Evolutionary conservation across 305 asterid genomes (phyloP), one percentile per base, ranked within the genome.

Genomic region (Striga hermonthica): DNA sequence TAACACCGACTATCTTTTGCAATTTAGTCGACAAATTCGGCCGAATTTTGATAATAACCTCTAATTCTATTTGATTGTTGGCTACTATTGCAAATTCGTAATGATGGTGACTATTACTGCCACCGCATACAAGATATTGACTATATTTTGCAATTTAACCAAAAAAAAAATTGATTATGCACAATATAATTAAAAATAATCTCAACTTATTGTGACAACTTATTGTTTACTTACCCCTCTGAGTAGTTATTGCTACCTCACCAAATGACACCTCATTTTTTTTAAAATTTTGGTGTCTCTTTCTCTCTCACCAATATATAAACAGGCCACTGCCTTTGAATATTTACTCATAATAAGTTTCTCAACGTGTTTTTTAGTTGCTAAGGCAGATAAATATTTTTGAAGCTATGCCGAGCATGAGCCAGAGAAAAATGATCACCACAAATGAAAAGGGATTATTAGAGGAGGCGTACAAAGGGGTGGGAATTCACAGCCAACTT

Each of bases 401-500:
- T 14, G 0, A 1, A 56, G 31, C 14, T 31, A 71, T 66, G 75
- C 53, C 77, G 1, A 70, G 65, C 10, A 71, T 76, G 80, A 85
- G 74, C 65, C 65, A 56, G 49, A 71, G 37, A 8, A 28, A 12
- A 38, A 28, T 11, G 58, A 54, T 2, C 68, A 55, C 47, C 65
- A 58, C 31, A 59, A 60, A 40, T 31, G 65, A 55, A 7, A 48
- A 71, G 7, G 69, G 73, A 0, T 53, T 53, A 0, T 53, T 53
- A 2, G 76, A 70, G 37, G 78, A 82, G 10, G 40, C 35, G 38
- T 74, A 72, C 60, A 64, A 61, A 44, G 87, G 83, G 0, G 80
- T 87, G 3, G 86, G 82, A 6, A 64, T 87, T 49, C 91, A 87
- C 36, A 87, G 84, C 81, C 95, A 84, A 49, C 87, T 87, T 5